Evolutionary conservation across 345 rosid species (phyloP).

Genomic region (Noccaea caerulescens): DNA sequence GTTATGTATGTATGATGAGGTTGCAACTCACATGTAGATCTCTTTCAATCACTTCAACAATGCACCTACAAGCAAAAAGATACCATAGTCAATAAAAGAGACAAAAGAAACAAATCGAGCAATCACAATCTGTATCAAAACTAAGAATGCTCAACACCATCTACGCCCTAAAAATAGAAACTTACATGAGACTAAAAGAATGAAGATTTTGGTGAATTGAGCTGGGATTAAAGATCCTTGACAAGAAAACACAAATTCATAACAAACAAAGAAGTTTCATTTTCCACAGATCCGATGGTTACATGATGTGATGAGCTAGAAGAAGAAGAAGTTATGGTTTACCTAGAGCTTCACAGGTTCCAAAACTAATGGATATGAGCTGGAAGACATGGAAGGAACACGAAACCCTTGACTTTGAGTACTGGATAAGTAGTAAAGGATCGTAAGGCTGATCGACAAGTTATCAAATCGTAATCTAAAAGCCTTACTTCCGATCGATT

Average conservation of each 20-base stretch:
- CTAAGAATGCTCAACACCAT: constrained; percentile 12
- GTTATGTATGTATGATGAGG: constrained; percentile 6
- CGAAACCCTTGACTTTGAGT: neutral
- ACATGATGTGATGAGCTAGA: constrained; percentile 11
- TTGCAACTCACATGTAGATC: constrained; percentile 24
- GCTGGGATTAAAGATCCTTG: constrained; percentile 27
- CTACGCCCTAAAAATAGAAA: constrained; percentile 15
- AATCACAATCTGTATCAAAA: constrained; percentile 12
- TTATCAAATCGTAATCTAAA: constrained; percentile 13
- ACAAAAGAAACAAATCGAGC: constrained; percentile 1
- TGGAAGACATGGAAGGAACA: constrained; percentile 25
- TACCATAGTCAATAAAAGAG: neutral
- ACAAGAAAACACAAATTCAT: neutral
- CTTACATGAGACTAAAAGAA: neutral
- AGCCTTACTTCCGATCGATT: constrained; percentile 25
- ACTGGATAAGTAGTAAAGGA: constrained; percentile 10
- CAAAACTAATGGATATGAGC: constrained; percentile 25
- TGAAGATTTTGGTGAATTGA: neutral
- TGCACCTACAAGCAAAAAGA: constrained; percentile 27
- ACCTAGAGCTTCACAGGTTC: constrained; percentile 34
- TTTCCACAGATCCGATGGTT: constrained; percentile 40
- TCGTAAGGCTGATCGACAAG: constrained; percentile 3
- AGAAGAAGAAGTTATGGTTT: constrained; percentile 5
- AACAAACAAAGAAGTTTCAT: neutral
- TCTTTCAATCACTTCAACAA: constrained; percentile 29